Percentiles rank a stretch among this genome's conserved stretches.
phyloP scores from a whole-genome alignment of 257 asterid genomes.

The Solanum habrochaites region DNA sequence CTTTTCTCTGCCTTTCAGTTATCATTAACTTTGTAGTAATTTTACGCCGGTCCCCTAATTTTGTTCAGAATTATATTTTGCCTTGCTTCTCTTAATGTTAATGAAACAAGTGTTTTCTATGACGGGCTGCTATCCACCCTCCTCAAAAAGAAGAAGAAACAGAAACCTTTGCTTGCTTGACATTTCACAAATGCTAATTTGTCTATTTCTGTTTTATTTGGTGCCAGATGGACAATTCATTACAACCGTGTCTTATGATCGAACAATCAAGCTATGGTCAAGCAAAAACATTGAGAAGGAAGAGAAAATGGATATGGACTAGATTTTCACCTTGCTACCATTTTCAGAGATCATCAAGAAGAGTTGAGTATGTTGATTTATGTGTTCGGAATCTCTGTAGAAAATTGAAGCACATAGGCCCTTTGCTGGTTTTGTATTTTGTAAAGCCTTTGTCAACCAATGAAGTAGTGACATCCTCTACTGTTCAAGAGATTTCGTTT shows the following conservation, averaged over 20 bases:
- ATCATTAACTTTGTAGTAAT: not conserved
- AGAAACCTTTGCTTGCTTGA: not conserved
- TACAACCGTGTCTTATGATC: constrained; percentile 85
- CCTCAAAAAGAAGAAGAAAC: not conserved
- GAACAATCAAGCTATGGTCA: constrained; percentile 85
- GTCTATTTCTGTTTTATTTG: not conserved
- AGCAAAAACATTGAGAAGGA: constrained; percentile 50
- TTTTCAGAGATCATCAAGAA: not conserved
- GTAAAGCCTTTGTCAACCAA: not conserved
- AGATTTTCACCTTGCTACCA: not conserved
- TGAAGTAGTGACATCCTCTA: not conserved
- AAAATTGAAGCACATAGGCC: not conserved
- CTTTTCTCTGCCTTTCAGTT: not conserved
- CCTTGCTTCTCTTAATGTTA: not conserved
- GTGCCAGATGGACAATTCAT: constrained; percentile 69
- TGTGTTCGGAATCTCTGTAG: not conserved
- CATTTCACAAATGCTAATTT: not conserved
- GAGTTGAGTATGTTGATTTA: not conserved
- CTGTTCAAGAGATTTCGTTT: not conserved
- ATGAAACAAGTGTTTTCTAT: not conserved
- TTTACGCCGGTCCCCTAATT: not conserved
- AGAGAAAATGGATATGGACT: constrained; percentile 64
- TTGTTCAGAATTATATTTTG: not conserved
- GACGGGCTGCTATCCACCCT: not conserved
- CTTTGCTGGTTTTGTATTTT: not conserved